A percentile compares a stretch with the other conserved stretches of the same genome.
phyloP scores from a whole-genome alignment of 2,329 filamentous ascomycete species.

The Fusarium anguioides region DNA sequence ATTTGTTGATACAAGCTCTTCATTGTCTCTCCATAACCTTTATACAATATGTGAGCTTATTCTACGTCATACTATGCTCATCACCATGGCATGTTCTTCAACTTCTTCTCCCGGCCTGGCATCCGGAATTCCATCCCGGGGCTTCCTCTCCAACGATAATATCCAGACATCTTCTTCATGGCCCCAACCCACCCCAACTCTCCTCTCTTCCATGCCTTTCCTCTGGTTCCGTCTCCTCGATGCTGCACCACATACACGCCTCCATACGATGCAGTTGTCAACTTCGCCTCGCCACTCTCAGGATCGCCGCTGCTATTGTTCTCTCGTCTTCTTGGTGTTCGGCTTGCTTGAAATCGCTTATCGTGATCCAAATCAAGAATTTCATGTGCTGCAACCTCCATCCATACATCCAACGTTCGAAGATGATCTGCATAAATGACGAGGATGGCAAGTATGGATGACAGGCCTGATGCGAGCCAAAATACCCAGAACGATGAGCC shows the following conservation, averaged over 20 bases:
- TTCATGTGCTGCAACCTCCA: constrained; percentile 52
- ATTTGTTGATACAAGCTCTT: not conserved
- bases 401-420: constrained; percentile 59
- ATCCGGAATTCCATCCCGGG: constrained; percentile 43
- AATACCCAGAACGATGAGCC: constrained; percentile 59
- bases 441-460: constrained; percentile 53
- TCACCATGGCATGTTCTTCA: constrained; percentile 29
- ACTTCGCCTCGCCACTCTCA: constrained; percentile 49
- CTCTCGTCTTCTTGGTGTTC: constrained; percentile 45
- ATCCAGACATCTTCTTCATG: constrained; percentile 54
- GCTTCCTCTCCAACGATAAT: constrained; percentile 47
- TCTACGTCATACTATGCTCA: not conserved
- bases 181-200: constrained; percentile 61
- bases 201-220: constrained; percentile 55
- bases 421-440: constrained; percentile 63
- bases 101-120: constrained; percentile 41
- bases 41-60: not conserved
- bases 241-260: constrained; percentile 48
- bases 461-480: constrained; percentile 57
- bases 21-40: not conserved
- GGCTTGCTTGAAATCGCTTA: constrained; percentile 17
- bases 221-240: constrained; percentile 43
- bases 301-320: constrained; percentile 35
- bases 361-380: constrained; percentile 40
- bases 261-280: constrained; percentile 45